Base-by-base conservation (phyloP, 176 grass and related monocot genomes). In the Hyparrhenia diplandra region DNA sequence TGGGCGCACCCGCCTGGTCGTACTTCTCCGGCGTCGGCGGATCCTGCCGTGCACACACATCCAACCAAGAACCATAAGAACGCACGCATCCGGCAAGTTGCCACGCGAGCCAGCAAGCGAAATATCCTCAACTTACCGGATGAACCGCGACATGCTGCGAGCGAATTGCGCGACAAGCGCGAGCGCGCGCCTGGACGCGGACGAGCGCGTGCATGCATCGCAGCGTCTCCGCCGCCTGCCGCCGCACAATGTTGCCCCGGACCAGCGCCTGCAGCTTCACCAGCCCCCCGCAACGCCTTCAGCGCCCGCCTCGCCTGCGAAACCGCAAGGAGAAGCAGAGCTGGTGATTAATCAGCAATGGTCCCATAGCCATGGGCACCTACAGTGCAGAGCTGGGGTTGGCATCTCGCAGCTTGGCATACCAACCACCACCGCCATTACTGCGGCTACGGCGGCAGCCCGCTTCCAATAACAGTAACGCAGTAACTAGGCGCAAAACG, bases 201-300 rank as follows among this genome's bases (percentile, higher is more conserved):
- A 91, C 86, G 76, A 99, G 85, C 6, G 96, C 96, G 55, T 95
- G 86, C 96, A 99, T 99, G 96, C 96, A 93, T 29, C 96, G 90
- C 25, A 99, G 83, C 21, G 96, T 93, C 88, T 99, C 92, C 20
- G 93, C 92, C 36, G 96, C 93, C 81, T 99, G 93, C 82, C 94
- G 88, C 74, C 93, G 90, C 2, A 99, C 96, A 54, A 99, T 99
- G 90, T 95, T 93, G 71, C 96, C 96, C 39, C 96, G 92, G 34
- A 93, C 96, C 63, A 99, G 81, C 13, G 96, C n/a, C 80, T 99
- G 96, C n/a, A n/a, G 92, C 83, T 99, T 99, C 73, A 99, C 93
- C 77, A 99, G 80, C 11, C 31, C 31, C 31, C 31, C 4, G 31
- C 31, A 32, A 76, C 45, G 96, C 96, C 84, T 84, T 99, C 54